Percentiles rank a stretch among this genome's conserved stretches.
Conservation (phyloP, 2,329 filamentous ascomycete species). For the Botrytis paeoniae region DNA sequence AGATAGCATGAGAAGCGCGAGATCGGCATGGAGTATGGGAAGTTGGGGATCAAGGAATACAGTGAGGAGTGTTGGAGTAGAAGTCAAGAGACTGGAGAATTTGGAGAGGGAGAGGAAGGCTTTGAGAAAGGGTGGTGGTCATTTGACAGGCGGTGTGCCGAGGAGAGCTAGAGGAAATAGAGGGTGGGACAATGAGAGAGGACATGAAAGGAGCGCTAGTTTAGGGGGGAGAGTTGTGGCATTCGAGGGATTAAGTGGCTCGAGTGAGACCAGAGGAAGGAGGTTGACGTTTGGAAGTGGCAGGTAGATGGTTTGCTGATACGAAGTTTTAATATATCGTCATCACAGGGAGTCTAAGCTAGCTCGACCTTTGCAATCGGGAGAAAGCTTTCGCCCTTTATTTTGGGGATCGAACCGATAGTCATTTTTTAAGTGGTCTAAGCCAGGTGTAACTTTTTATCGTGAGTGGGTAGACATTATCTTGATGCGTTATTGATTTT, state of each 20-base stretch:
- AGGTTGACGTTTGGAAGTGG: conserved; percentile 1
- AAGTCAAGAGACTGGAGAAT: conserved; percentile 18
- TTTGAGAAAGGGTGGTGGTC: conserved; percentile 6
- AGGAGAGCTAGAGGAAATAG: neutral
- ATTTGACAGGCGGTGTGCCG: conserved; percentile 11
- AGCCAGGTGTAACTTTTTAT: no score
- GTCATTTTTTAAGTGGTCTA: neutral
- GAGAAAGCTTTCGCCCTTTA: neutral
- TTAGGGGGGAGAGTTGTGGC: neutral
- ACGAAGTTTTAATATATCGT: no score
- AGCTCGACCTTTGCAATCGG: rapidly evolving
- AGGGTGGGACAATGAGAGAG: neutral
- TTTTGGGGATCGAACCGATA: neutral
- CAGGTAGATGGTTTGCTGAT: neutral
- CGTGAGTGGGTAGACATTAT: neutral
- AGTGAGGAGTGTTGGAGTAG: conserved; percentile 11
- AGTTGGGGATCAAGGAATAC: neutral
- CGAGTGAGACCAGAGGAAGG: neutral
- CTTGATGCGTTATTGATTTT: neutral
- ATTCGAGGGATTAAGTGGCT: neutral
- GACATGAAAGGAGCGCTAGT: neutral
- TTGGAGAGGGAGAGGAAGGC: conserved; percentile 19
- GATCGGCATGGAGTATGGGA: neutral
- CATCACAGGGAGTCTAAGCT: neutral
- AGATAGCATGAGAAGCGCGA: conserved; percentile 13